Evolutionary conservation across 768 basidiomycete genomes (phyloP).

Genomic region (Psilocybe azurescens): DNA sequence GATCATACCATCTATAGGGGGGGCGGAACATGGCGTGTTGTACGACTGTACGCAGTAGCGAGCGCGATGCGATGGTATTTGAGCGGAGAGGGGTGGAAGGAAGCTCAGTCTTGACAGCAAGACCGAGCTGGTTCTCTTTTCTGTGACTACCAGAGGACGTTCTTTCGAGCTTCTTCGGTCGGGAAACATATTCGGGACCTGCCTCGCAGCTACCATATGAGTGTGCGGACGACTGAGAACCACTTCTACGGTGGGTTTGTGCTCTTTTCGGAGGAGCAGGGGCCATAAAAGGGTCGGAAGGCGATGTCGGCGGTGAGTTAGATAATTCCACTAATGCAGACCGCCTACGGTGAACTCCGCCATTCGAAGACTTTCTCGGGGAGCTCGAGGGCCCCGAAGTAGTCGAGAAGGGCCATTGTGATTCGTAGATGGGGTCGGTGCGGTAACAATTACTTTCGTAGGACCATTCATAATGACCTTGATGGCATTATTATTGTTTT

Average conservation of each 20-base stretch:
- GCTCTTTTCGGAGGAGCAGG: constrained; percentile 33
- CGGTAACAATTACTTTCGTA: constrained; percentile 57
- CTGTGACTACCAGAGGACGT: constrained; percentile 17
- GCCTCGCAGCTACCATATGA: constrained; percentile 16
- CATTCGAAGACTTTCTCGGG: constrained; percentile 36
- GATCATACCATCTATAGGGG: constrained; percentile 38
- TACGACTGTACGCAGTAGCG: constrained; percentile 42
- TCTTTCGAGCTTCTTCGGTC: constrained; percentile 6
- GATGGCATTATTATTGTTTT: constrained; percentile 35
- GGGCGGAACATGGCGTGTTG: constrained; percentile 52
- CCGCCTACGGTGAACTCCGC: constrained; percentile 30
- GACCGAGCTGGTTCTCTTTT: constrained; percentile 46
- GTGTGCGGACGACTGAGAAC: constrained; percentile 28
- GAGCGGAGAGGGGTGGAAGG: constrained; percentile 54
- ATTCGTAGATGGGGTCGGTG: constrained; percentile 52
- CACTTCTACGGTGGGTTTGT: constrained; percentile 29
- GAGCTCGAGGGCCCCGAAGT: constrained; percentile 48
- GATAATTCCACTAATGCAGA: constrained; percentile 29
- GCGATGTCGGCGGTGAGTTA: constrained; percentile 19
- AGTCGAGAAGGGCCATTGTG: constrained; percentile 36
- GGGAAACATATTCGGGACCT: constrained; percentile 6
- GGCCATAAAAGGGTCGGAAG: constrained; percentile 35
- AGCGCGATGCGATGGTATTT: constrained; percentile 36
- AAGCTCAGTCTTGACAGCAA: constrained; percentile 41
- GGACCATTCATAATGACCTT: constrained; percentile 51